Evolutionary conservation across 169 alveolate genomes (phyloP).

Genomic region (Perkinsus olseni): DNA sequence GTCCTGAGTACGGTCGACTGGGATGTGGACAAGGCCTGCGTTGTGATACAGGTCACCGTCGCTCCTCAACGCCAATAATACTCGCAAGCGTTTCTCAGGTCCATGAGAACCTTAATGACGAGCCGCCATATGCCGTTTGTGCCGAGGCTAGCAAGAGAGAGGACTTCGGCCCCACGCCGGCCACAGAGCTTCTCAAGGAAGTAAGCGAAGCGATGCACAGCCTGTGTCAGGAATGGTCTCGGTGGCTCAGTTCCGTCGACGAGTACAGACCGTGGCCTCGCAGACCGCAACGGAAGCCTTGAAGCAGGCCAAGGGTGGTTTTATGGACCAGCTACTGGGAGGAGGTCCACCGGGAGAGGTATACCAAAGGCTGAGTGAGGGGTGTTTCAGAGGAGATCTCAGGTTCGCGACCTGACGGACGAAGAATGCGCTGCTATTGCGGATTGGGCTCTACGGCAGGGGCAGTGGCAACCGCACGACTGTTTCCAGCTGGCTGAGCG

Average conservation of each 20-base stretch:
- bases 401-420: neutral
- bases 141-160: neutral
- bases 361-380: neutral
- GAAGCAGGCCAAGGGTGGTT: neutral
- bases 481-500: neutral
- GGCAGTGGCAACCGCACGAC: neutral
- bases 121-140: neutral
- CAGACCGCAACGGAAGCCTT: neutral
- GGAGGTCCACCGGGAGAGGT: neutral
- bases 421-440: neutral
- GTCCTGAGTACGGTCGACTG: neutral
- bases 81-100: neutral
- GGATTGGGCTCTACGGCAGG: neutral
- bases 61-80: neutral
- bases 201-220: neutral
- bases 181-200: neutral
- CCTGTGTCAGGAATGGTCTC: neutral
- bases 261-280: neutral
- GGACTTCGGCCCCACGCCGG: neutral
- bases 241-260: neutral
- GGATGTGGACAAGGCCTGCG: neutral
- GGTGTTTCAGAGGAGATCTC: neutral
- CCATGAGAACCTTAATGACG: neutral
- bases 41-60: neutral
- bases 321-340: neutral